Base-by-base conservation (phyloP, 805 yeast genomes). In the Pichia sporocuriosa region DNA sequence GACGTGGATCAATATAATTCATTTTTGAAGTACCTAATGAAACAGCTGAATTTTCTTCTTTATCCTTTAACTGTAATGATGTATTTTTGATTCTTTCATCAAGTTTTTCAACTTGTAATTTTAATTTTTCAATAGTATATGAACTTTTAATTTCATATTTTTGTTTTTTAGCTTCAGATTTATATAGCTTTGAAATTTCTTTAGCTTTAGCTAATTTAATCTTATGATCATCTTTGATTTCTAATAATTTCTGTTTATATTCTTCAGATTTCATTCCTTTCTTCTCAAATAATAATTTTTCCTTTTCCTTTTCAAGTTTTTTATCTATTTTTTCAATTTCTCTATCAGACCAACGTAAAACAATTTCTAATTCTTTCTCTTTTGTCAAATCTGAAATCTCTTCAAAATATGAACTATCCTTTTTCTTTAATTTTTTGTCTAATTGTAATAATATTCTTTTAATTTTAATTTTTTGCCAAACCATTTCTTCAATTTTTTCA, bases 1-100 rank as follows among this genome's bases (percentile, higher is more conserved):
- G 67, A 50, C 97, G 72, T 21, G 97, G 97, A 62, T 90, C 97
- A 46, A 90, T 90, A 68, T 90, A 90, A 62, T 90, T 90, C 72
- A 85, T 78, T 67, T 90, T 90, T 21, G 95, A 85, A 0, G 97
- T 90, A 35, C 95, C 88, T 50, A 90, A 68, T 0, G 97, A 89
- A 22, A 90, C 97, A 50, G 85, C 85, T 0, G 96, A 85, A 59
- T 89, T 89, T 58, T 88, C 97, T 59, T 90, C 95, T 61, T 85
- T 88, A 59, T 89, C 97, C 61, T 87, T 82, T 58, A 87, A 70
- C 58, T 84, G 95, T 46, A 87, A 67, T 9, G 75, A 66, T 2
- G 85, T 79, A 45, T 76, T 82, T 38, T 69, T 59, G 33, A 87
- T 82, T 51, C 96, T 71, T 44, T 74, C 75, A 38, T 84, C 90